A percentile compares a stretch with the other conserved stretches of the same genome.
Conservation (phyloP, 352 stramenopile species). For the Pythium dissotocum region DNA sequence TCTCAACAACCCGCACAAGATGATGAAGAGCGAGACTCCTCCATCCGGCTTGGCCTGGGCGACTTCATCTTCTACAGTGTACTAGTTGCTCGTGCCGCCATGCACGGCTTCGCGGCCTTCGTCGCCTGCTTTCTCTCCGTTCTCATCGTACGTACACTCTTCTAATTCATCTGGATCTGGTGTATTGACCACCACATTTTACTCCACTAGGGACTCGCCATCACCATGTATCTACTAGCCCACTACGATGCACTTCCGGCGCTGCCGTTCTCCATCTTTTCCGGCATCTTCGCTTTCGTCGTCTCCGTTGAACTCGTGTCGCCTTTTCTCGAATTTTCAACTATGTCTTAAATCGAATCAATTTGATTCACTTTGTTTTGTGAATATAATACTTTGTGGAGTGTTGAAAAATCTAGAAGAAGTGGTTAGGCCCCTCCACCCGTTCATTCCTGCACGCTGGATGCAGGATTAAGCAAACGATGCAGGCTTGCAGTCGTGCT, state of each 20-base stretch:
- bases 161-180: not conserved
- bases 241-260: conserved; percentile 93
- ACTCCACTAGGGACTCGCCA: conserved; percentile 64
- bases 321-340: conserved; percentile 32
- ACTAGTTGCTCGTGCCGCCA: conserved; percentile 92
- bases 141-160: conserved; percentile 74
- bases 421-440: too few species aligned
- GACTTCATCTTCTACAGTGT: conserved; percentile 99
- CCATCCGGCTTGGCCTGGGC: conserved; percentile 91
- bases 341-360: too few species aligned
- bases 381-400: too few species aligned
- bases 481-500: too few species aligned
- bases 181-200: not conserved
- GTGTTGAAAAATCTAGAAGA: too few species aligned
- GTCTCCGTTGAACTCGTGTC: conserved; percentile 35
- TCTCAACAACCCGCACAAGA: conserved; percentile 30
- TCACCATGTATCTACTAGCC: conserved; percentile 93
- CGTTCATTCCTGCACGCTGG: too few species aligned
- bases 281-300: conserved; percentile 57
- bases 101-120: conserved; percentile 92
- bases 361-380: too few species aligned
- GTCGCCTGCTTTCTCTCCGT: conserved; percentile 89
- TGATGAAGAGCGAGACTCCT: conserved; percentile 44
- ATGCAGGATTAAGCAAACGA: too few species aligned
- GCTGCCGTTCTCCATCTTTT: conserved; percentile 95